Evolutionary conservation across 2,329 filamentous ascomycete species (phyloP).

Genomic region (Bipolaris victoriae): DNA sequence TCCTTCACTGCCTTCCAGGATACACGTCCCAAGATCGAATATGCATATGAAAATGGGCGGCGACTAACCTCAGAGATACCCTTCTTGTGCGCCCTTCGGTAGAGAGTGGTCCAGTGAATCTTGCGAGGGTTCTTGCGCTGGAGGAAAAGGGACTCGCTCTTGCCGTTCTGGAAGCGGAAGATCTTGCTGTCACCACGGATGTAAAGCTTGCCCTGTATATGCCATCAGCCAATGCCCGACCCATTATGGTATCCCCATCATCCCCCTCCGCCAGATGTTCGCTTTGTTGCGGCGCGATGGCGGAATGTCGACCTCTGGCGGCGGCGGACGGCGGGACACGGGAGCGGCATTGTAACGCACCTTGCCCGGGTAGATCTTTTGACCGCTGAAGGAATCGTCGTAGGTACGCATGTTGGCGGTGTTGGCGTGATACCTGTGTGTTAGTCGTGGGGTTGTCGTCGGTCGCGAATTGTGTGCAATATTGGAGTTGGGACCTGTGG

Average conservation of each 20-base stretch:
- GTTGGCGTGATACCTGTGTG: conserved; percentile 50
- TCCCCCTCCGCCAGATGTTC: conserved; percentile 23
- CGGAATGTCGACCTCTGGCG: conserved; percentile 34
- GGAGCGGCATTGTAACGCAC: conserved; percentile 56
- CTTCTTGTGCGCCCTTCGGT: conserved; percentile 99
- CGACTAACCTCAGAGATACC: conserved; percentile 96
- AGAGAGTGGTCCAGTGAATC: conserved; percentile 98
- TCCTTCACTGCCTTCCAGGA: conserved; percentile 17
- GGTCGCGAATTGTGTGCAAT: conserved; percentile 29
- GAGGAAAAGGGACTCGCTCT: conserved; percentile 99
- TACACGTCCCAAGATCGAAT: conserved; percentile 4
- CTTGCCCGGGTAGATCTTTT: conserved; percentile 83
- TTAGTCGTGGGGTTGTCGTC: conserved; percentile 48
- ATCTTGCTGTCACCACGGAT: conserved; percentile 99
- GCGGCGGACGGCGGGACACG: conserved; percentile 9
- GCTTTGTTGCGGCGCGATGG: conserved; percentile 23
- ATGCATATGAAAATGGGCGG: conserved; percentile 11
- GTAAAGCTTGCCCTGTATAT: conserved; percentile 92
- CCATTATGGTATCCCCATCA: conserved; percentile 11
- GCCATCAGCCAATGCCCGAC: conserved; percentile 39
- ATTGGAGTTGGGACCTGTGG: conserved; percentile 36
- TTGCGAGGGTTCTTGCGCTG: conserved; percentile 99
- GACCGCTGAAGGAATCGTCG: conserved; percentile 78
- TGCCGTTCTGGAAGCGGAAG: conserved; percentile 99
- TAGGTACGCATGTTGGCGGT: conserved; percentile 74